Base-by-base conservation (phyloP, 2,329 filamentous ascomycete species). In the Esteya vermicola region DNA sequence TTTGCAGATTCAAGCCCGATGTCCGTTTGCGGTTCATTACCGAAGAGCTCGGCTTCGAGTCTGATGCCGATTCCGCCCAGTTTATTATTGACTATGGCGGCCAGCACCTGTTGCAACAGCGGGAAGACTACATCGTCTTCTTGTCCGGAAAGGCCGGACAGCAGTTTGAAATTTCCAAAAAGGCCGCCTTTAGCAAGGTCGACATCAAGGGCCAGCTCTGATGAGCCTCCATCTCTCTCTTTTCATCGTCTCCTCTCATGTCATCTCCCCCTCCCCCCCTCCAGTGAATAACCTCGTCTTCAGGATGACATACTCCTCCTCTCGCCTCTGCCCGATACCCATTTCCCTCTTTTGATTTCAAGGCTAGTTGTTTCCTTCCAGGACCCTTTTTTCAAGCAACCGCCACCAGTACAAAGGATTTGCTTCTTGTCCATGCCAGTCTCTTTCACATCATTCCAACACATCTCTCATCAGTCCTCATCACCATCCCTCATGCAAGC, bases 141-240 rank as follows among this genome's bases (percentile, higher is more conserved):
- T 58, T 84, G 51, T 79, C 81, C 33, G 76, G 74, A 52, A 88
- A 88, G 63, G 83, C 81, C 37, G 73, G 72, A 38, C 56, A 60
- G 32, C 62, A 81, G 18, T 94, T 96, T 59, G 85, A 95, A 56
- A 57, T 63, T 39, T 75, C 83, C 43, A 81, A 79, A 57, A 61
- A 67, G 30, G 68, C 71, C 46, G 89, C 89, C 36, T 93, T 94
- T 61, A 73, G 76, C 54, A 80, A 78, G 56, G 81, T 96, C 67
- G 88, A 96, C 64, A 93, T 96, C 67, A 95, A 96, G 66, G 88
- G 89, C 54, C 89, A 96, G 64, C 93, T 95, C 56, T 91, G 66
- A 80, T 34, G 22, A 12, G 19, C 34, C 23, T 36, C 26, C 22
- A 47, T 40, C 38, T 37, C 25, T 43, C 36, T 33, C 36, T 40